phyloP scores from a whole-genome alignment of 2,329 filamentous ascomycete genomes.

The Apiospora koreana region DNA sequence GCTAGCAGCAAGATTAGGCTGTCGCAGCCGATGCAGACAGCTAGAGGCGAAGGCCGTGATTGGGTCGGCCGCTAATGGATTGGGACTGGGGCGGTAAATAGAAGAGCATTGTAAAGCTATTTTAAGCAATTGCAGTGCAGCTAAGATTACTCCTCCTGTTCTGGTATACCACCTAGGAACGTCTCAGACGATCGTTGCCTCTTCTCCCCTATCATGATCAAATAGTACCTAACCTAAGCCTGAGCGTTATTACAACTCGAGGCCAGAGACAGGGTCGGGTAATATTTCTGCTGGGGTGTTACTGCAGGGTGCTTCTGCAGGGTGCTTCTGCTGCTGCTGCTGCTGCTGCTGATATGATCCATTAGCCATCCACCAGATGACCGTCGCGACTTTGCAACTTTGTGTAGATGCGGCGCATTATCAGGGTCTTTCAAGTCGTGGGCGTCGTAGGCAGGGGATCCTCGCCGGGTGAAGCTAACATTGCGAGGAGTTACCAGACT shows the following conservation, averaged over 20 bases:
- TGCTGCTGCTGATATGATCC: too few relatives aligned
- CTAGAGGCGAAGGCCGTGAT: not conserved
- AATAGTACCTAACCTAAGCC: not conserved
- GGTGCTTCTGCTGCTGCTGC: too few relatives aligned
- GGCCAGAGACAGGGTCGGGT: not conserved
- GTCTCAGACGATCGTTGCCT: not conserved
- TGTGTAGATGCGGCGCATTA: not conserved
- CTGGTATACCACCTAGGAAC: not conserved
- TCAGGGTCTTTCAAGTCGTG: not conserved
- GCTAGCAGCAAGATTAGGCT: slow-evolving; percentile 3
- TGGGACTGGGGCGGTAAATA: not conserved
- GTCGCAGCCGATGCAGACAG: not conserved
- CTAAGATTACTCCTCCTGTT: not conserved
- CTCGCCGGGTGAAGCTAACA: not conserved
- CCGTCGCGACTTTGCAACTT: not conserved
- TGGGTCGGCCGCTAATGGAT: not conserved
- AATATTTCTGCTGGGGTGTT: not conserved
- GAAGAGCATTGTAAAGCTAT: not conserved
- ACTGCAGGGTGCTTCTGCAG: too few relatives aligned
- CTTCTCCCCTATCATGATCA: not conserved
- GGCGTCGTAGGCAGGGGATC: not conserved
- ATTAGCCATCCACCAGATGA: not conserved
- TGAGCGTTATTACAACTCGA: not conserved
- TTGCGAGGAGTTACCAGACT: not conserved
- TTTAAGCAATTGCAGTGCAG: not conserved